Evolutionary conservation across 1,284 basidiomycete species (phyloP).

Genomic region (Bjerkandera adusta): DNA sequence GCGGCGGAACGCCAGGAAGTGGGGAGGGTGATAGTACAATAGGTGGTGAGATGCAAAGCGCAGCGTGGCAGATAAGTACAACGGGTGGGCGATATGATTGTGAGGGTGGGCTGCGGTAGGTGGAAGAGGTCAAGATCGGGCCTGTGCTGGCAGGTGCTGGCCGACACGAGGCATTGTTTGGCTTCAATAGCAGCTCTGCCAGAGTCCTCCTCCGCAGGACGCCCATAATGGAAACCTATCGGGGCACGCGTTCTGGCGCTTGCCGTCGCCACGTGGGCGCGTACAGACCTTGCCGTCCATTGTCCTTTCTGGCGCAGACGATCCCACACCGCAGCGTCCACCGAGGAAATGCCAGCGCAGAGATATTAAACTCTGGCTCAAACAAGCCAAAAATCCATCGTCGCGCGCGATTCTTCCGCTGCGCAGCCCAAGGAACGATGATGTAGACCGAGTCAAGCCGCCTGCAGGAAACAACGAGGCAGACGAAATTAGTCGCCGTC

Average conservation of each 20-base stretch:
- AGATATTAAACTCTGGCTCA: conserved; percentile 4
- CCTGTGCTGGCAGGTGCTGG: conserved; percentile 5
- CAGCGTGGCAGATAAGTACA: neutral
- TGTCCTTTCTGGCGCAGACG: neutral
- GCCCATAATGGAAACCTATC: conserved; percentile 13
- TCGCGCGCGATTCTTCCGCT: conserved; percentile 6
- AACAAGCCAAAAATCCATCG: too few species aligned
- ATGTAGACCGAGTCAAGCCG: too few species aligned
- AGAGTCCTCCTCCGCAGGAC: conserved; percentile 10
- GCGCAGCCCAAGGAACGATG: conserved; percentile 2
- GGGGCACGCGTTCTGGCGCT: conserved; percentile 7
- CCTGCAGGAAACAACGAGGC: too few species aligned
- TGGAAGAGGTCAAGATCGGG: neutral
- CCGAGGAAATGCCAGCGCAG: neutral
- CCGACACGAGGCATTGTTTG: conserved; percentile 18
- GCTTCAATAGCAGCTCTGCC: conserved; percentile 10
- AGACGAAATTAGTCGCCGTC: too few species aligned
- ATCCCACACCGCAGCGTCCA: neutral
- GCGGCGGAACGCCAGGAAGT: conserved; percentile 4
- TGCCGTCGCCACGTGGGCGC: conserved; percentile 6
- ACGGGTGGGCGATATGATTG: neutral
- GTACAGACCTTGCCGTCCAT: neutral
- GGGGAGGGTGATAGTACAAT: neutral
- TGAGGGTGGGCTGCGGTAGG: too few species aligned
- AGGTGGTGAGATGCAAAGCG: neutral